These are phyloP conservation scores for Coemansia sp. DNA, from an alignment of 192 early-diverging fungal species.

Conservation along the genomic window DNA sequence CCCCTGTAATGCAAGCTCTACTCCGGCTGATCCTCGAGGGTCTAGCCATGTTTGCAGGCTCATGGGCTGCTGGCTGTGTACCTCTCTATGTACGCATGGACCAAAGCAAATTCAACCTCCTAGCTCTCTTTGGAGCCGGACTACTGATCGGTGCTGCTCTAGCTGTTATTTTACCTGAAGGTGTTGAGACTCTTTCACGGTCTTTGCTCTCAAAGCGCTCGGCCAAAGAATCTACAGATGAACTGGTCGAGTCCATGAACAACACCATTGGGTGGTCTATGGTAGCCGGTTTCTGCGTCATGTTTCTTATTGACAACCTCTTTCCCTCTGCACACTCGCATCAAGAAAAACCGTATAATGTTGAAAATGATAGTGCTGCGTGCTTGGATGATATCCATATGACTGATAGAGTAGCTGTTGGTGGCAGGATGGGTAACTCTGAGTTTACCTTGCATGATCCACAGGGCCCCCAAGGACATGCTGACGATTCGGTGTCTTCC, in stretches of 20 bases:
- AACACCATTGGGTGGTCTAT: conserved; percentile 71
- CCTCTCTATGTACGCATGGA: conserved; percentile 79
- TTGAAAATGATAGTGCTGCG: conserved; percentile 32
- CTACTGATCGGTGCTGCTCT: conserved; percentile 89
- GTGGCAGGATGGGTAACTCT: conserved; percentile 1
- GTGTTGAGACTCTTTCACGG: conserved; percentile 80
- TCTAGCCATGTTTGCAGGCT: conserved; percentile 76
- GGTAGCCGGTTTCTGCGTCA: conserved; percentile 77
- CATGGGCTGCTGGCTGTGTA: conserved; percentile 81
- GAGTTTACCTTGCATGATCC: conserved; percentile 24
- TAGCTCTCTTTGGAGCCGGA: conserved; percentile 82
- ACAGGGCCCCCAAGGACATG: neutral
- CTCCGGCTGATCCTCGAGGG: conserved; percentile 50
- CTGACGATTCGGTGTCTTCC: too few relatives aligned
- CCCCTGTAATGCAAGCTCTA: conserved; percentile 32
- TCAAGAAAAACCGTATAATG: neutral
- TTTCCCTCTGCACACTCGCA: conserved; percentile 16
- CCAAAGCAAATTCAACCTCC: conserved; percentile 63
- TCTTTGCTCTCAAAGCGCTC: conserved; percentile 16
- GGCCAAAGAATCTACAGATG: neutral
- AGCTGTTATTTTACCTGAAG: conserved; percentile 93
- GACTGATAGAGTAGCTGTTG: neutral
- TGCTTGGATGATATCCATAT: conserved; percentile 41
- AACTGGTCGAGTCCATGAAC: conserved; percentile 31
- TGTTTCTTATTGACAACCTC: conserved; percentile 80